These are phyloP conservation scores for Neofusicoccum sp. DNA, from an alignment of 2,329 filamentous ascomycete genomes.

Conservation along the genomic window DNA sequence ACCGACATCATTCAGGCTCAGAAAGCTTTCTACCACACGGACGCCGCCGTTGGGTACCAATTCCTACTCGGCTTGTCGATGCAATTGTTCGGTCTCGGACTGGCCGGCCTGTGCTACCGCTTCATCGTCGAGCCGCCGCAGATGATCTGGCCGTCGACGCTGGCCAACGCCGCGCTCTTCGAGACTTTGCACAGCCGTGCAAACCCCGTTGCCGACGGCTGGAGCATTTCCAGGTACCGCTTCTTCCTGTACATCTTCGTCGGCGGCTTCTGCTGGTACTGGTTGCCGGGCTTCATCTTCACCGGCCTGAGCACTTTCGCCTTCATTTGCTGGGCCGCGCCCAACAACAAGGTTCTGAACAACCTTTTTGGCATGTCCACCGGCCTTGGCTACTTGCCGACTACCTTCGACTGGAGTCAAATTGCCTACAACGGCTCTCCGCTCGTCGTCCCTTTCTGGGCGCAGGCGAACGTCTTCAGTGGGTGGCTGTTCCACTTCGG, in stretches of 20 bases:
- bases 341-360: conserved; percentile 28
- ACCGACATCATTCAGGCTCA: conserved; percentile 29
- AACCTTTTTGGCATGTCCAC: conserved; percentile 29
- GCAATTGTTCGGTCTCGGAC: conserved; percentile 54
- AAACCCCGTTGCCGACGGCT: conserved; percentile 32
- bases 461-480: conserved; percentile 44
- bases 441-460: conserved; percentile 37
- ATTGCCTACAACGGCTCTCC: conserved; percentile 21
- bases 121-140: conserved; percentile 29
- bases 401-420: conserved; percentile 30
- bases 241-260: conserved; percentile 27
- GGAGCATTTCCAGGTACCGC: conserved; percentile 26
- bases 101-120: conserved; percentile 25
- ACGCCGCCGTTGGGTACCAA: conserved; percentile 66
- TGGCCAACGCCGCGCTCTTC: conserved; percentile 27
- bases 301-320: conserved; percentile 26
- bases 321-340: conserved; percentile 29
- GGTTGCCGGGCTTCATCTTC: conserved; percentile 27
- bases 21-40: conserved; percentile 66
- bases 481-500: conserved; percentile 39
- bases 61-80: conserved; percentile 65
- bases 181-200: conserved; percentile 31
- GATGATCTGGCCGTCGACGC: conserved; percentile 29
- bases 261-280: conserved; percentile 28
- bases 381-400: conserved; percentile 26